Evolutionary conservation across 129 eudicot species (phyloP).

Genomic region (Chrysanthemum seticuspe): DNA sequence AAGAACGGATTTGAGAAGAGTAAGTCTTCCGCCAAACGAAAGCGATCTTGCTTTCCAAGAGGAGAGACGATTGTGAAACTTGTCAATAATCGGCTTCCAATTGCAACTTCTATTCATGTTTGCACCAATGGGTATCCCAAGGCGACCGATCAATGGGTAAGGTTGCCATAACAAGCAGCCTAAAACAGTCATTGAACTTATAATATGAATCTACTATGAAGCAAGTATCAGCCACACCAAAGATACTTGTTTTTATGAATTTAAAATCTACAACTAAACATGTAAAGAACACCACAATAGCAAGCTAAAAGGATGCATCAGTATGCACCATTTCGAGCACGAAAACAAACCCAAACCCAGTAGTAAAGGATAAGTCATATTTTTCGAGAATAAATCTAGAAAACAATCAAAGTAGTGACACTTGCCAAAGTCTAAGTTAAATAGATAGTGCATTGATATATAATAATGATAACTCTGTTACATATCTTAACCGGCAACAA

Average conservation of each 20-base stretch:
- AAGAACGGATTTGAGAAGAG: too few species aligned
- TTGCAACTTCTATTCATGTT: too few species aligned
- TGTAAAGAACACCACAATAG: background rate
- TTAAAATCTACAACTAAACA: background rate
- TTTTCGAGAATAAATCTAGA: constrained; percentile 18
- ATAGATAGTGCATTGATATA: constrained; percentile 10
- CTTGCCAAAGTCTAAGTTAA: constrained; percentile 21
- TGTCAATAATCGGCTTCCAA: too few species aligned
- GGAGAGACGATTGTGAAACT: too few species aligned
- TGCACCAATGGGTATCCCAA: too few species aligned
- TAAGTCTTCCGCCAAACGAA: too few species aligned
- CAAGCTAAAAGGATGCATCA: constrained; percentile 14
- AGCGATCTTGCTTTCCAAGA: too few species aligned
- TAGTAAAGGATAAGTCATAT: background rate
- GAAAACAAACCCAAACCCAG: background rate
- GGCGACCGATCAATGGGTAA: too few species aligned
- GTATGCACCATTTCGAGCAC: constrained; percentile 5
- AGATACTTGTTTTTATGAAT: background rate
- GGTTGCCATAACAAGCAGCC: too few species aligned
- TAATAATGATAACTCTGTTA: constrained; percentile 13
- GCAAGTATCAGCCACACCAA: background rate
- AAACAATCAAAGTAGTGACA: constrained; percentile 17
- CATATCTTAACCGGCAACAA: constrained; percentile 35
- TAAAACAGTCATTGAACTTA: too few species aligned
- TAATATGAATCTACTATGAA: background rate